Percentiles rank a stretch among this genome's conserved stretches.
phyloP scores from a whole-genome alignment of 176 grass and related monocot species.

The Elymus sibiricus region DNA sequence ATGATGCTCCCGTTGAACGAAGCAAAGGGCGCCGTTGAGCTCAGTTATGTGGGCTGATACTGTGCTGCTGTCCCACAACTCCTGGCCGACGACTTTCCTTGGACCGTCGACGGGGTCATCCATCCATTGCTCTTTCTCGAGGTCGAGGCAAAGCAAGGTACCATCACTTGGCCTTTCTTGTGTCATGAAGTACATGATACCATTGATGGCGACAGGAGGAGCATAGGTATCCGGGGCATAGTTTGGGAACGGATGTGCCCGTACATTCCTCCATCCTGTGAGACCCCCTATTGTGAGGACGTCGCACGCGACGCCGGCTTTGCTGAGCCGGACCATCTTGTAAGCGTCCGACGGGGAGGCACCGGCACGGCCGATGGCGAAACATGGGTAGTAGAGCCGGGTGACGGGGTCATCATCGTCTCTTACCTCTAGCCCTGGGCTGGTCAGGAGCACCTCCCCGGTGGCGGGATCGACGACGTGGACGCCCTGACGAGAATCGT shows the following conservation, averaged over 20 bases:
- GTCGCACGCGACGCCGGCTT: background rate
- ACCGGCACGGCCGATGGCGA: background rate
- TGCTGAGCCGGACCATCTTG: background rate
- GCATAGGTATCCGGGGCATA: background rate
- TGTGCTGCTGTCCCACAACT: background rate
- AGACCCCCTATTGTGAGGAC: background rate
- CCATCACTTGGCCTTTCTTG: background rate
- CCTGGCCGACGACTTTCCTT: background rate
- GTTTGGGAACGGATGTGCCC: background rate
- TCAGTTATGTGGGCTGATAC: background rate
- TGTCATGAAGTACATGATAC: background rate
- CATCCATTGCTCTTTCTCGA: background rate
- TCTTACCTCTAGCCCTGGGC: background rate
- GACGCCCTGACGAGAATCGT: background rate
- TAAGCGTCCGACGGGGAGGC: background rate
- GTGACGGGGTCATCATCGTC: background rate
- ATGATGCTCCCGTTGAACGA: background rate
- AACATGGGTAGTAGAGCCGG: background rate
- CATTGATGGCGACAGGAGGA: background rate
- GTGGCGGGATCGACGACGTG: background rate
- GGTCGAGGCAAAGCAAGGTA: background rate
- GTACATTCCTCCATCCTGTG: background rate
- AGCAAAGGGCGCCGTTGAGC: background rate
- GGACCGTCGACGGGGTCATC: background rate
- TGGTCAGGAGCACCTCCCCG: background rate